Evolutionary conservation across 441 rosid species (phyloP).

Genomic region (Omphalea diandra): DNA sequence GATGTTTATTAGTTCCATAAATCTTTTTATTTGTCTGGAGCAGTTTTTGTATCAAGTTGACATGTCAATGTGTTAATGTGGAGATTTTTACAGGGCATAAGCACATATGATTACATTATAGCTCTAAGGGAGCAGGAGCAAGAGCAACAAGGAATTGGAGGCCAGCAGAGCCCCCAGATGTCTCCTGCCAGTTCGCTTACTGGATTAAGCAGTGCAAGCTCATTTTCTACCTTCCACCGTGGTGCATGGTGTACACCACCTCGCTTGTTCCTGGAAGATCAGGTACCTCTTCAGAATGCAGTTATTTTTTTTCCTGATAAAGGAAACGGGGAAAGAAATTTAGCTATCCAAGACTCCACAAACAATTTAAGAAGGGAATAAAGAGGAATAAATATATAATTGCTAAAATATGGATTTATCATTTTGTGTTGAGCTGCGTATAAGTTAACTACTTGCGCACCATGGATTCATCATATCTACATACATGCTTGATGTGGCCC

Average conservation of each 20-base stretch:
- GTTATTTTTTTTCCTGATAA: not conserved
- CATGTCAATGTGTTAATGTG: conserved; percentile 11
- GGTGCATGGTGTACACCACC: conserved; percentile 99
- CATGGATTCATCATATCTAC: not conserved
- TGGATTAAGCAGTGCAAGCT: conserved; percentile 96
- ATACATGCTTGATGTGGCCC: not conserved
- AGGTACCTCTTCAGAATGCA: conserved; percentile 42
- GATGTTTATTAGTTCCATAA: not conserved
- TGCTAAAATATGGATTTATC: not conserved
- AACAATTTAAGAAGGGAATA: no score
- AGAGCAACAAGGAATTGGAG: conserved; percentile 81
- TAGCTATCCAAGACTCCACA: no score
- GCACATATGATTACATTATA: conserved; percentile 94
- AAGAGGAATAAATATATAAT: no score
- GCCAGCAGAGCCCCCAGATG: conserved; percentile 94
- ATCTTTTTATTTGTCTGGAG: not conserved
- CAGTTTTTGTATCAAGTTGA: not conserved
- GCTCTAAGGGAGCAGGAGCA: conserved; percentile 97
- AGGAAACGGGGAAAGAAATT: no score
- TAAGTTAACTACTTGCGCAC: not conserved
- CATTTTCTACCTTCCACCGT: conserved; percentile 86
- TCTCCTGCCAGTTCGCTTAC: conserved; percentile 94
- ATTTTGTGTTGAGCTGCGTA: no score
- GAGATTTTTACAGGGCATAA: conserved; percentile 61
- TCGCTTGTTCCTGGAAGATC: conserved; percentile 90